Evolutionary conservation across 75 land plant genomes (phyloP), one percentile per base, ranked within the genome.

Genomic region (Ceratopteris richardii): DNA sequence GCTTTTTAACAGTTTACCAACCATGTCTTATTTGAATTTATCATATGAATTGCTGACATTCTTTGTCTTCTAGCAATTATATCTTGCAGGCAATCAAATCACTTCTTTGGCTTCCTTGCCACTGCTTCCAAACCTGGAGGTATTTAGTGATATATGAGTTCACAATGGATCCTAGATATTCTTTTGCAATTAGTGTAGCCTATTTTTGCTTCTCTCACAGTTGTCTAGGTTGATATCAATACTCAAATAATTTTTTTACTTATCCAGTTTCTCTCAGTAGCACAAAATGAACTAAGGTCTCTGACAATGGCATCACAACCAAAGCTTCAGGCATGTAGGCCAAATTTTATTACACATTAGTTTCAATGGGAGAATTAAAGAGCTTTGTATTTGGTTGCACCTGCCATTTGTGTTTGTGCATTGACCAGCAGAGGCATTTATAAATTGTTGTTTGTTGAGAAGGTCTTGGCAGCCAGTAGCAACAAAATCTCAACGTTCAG

Each of bases 1-100:
- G 41, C 21, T 3, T 37, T 52, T 52, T 46, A 14, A 17, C 4
- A 33, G 9, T 5, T 40, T 10, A 14, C 14, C 42, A 40, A 14
- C 42, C 9, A 40, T 40, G 14, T 10, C 51, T 48, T 10, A 21
- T 5, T 48, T 48, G 51, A 10, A 4, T 48, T 48, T 48, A 19
- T 11, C 14, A 17, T 6, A 6, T 10, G 20, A 13, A 19, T 11
- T 19, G 21, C 4, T 48, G 20, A 11, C 14, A 48, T 48, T 4
- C 18, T 19, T 48, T 17, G 7, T 18, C 6, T 4, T 61, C 37
- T 67, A 88, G 94, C 97, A 92, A 88, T 76, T 92, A 2, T 88
- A 92, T 69, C 84, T 92, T 57, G 97, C 97, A 61, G 97, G 97
- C n/a, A 92, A 92, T 64, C 97, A 88, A 60, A 92, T 92, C 29